phyloP scores from a whole-genome alignment of 495 filamentous ascomycete species.

The Peziza echinospora region DNA sequence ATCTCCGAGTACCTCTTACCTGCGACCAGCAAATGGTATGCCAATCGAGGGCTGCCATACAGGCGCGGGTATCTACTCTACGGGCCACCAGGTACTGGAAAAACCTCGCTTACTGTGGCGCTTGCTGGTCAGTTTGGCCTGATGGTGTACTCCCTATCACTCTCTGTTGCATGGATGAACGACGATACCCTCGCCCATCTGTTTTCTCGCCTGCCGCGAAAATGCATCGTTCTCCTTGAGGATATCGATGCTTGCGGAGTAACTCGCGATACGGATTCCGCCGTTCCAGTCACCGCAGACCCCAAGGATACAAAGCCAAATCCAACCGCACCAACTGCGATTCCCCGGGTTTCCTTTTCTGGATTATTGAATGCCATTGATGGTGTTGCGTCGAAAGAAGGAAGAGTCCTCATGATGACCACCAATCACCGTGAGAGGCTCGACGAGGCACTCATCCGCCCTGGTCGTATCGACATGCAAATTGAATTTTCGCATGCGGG shows the following conservation, averaged over 20 bases:
- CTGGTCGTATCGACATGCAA: constrained; percentile 53
- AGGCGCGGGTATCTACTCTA: constrained; percentile 77
- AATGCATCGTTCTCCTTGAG: constrained; percentile 51
- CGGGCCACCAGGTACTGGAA: constrained; percentile 34
- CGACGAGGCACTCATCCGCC: constrained; percentile 53
- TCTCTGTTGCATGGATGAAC: constrained; percentile 38
- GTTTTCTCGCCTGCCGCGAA: constrained; percentile 44
- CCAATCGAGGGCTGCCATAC: constrained; percentile 73
- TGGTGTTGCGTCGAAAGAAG: constrained; percentile 62
- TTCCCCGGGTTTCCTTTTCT: constrained; percentile 35
- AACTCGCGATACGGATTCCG: constrained; percentile 27
- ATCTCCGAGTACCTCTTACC: constrained; percentile 77
- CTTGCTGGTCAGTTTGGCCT: constrained; percentile 50
- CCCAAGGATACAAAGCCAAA: neutral
- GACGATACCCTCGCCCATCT: constrained; percentile 51
- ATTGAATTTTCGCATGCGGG: constrained; percentile 48
- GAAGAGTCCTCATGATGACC: constrained; percentile 64
- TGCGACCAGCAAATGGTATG: constrained; percentile 51
- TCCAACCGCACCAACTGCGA: neutral
- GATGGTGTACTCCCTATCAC: constrained; percentile 45
- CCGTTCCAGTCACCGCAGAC: neutral
- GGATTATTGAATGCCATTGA: constrained; percentile 70
- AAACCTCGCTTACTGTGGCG: constrained; percentile 39
- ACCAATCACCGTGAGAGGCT: constrained; percentile 57
- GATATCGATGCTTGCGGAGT: constrained; percentile 54